Conservation (phyloP, 148 eudicot genomes). For the Rhododendron ovatum region DNA sequence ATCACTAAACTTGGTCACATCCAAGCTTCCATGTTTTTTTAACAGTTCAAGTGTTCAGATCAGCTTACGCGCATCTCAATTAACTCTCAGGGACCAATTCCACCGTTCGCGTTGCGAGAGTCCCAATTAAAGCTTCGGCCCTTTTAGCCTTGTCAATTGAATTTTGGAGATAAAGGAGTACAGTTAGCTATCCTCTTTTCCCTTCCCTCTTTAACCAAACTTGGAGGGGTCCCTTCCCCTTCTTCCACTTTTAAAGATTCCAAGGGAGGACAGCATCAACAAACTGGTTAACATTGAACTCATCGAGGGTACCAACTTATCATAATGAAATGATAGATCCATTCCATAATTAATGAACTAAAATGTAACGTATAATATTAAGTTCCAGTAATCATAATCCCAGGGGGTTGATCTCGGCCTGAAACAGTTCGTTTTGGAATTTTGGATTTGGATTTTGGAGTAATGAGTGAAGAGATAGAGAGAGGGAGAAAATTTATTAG, state of each 20-base stretch:
- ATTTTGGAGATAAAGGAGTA: background rate
- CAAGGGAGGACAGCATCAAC: background rate
- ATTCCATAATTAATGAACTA: background rate
- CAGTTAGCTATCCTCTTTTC: background rate
- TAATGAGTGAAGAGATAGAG: no score
- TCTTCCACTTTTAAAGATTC: constrained; percentile 10
- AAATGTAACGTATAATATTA: no score
- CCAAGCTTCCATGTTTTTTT: background rate
- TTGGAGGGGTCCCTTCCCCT: background rate
- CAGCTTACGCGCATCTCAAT: background rate
- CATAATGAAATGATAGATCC: background rate
- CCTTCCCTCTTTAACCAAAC: background rate
- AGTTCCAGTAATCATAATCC: no score
- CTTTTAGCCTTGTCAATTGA: background rate
- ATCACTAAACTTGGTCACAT: constrained; percentile 25
- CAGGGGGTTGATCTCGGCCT: background rate
- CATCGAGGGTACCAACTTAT: background rate
- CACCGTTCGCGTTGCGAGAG: background rate
- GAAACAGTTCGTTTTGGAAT: no score
- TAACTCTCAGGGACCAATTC: no score
- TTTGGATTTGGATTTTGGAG: no score
- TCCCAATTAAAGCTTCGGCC: background rate
- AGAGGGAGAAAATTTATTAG: no score
- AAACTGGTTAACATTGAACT: background rate
- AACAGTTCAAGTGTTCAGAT: background rate